These are phyloP conservation scores for Diaporthe vaccinii DNA, from an alignment of 2,329 filamentous ascomycete genomes.

Conservation along the genomic window DNA sequence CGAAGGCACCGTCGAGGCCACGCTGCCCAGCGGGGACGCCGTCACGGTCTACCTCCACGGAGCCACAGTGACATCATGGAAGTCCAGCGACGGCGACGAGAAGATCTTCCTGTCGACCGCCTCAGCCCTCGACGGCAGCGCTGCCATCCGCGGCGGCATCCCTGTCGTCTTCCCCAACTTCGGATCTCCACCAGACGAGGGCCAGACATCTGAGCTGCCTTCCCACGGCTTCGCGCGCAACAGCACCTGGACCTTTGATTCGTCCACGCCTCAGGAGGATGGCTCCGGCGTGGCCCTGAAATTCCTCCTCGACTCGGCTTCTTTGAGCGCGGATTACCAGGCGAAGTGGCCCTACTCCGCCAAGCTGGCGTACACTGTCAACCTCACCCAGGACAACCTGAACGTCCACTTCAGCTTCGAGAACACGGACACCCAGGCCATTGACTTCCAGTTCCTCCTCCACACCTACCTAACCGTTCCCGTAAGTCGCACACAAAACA, in stretches of 20 bases:
- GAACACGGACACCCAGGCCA: slow-evolving; percentile 14
- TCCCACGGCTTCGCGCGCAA: slow-evolving; percentile 31
- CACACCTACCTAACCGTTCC: slow-evolving; percentile 34
- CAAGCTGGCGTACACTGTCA: slow-evolving; percentile 15
- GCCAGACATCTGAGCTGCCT: slow-evolving; percentile 29
- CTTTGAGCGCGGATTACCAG: slow-evolving; percentile 9
- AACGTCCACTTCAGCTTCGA: slow-evolving; percentile 31
- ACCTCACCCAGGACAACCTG: slow-evolving; percentile 30
- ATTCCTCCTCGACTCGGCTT: slow-evolving; percentile 16
- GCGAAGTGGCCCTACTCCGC: slow-evolving; percentile 26
- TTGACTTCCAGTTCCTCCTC: slow-evolving; percentile 34
- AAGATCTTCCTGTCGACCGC: slow-evolving; percentile 33
- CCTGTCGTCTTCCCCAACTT: slow-evolving; percentile 32
- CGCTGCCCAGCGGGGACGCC: slow-evolving; percentile 26
- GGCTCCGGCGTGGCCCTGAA: not conserved
- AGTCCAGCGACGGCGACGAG: slow-evolving; percentile 32
- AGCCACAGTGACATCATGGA: slow-evolving; percentile 35
- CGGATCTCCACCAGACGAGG: slow-evolving; percentile 19
- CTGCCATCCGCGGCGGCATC: slow-evolving; percentile 34
- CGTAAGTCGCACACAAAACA: not conserved
- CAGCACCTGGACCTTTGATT: slow-evolving; percentile 28
- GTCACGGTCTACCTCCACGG: slow-evolving; percentile 32
- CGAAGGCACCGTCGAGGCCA: slow-evolving; percentile 23
- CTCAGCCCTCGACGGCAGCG: slow-evolving; percentile 30
- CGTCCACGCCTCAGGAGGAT: slow-evolving; percentile 9